A percentile compares a stretch with the other conserved stretches of the same genome.
These are phyloP conservation scores for Colletotrichum phormii DNA, from an alignment of 2,329 filamentous ascomycete genomes.

Conservation along the genomic window DNA sequence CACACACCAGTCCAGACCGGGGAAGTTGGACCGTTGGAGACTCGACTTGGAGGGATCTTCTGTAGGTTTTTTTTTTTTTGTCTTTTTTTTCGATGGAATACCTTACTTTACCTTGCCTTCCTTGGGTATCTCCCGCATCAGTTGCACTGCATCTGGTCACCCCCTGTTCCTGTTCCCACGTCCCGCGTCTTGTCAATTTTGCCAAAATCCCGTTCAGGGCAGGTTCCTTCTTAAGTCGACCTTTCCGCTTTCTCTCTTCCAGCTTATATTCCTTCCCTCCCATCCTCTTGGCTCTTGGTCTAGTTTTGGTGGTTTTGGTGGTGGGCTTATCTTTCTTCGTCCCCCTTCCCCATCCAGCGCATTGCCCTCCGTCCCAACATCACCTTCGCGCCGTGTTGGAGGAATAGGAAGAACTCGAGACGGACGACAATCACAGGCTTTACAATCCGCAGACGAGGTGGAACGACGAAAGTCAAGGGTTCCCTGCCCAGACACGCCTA, in stretches of 20 bases:
- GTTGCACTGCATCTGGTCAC: background rate
- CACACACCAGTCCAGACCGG: background rate
- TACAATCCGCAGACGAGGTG: background rate
- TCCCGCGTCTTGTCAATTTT: background rate
- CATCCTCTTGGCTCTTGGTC: background rate
- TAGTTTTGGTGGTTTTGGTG: background rate
- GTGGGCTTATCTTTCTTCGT: background rate
- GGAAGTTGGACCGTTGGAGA: background rate
- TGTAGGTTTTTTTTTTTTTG: too few species aligned
- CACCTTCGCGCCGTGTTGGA: background rate
- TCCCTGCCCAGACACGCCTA: constrained; percentile 15
- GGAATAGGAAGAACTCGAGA: background rate
- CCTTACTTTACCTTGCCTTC: too few species aligned
- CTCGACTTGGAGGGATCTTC: background rate
- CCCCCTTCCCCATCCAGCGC: too few species aligned
- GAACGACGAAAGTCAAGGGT: background rate
- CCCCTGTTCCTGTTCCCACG: background rate
- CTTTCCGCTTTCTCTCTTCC: background rate
- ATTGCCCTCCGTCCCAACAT: background rate
- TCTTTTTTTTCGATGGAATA: too few species aligned
- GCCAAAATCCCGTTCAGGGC: too few species aligned
- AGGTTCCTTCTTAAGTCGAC: background rate
- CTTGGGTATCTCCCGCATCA: background rate
- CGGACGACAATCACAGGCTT: background rate
- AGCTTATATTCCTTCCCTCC: background rate